Percentiles rank a stretch among this genome's conserved stretches.
phyloP scores from a whole-genome alignment of 768 basidiomycete species.

The Mycena venus region DNA sequence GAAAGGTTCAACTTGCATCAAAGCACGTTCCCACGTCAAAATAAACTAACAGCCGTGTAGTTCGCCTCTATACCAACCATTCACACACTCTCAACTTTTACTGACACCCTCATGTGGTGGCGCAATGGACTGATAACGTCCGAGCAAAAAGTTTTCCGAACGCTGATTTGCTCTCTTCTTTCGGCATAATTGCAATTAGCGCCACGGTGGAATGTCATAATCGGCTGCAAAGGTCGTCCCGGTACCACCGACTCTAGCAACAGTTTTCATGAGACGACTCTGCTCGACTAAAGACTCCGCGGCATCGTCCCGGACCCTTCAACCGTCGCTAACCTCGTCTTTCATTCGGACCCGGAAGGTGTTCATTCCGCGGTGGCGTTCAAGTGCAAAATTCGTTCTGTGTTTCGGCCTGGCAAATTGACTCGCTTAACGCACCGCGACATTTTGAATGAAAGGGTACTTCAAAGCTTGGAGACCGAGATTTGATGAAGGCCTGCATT shows the following conservation, averaged over 20 bases:
- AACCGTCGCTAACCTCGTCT: neutral
- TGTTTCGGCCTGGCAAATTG: neutral
- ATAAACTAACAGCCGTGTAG: too few species aligned
- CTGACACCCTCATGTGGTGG: neutral
- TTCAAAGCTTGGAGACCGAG: neutral
- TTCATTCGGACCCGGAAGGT: neutral
- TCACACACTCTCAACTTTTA: neutral
- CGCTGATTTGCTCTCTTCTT: neutral
- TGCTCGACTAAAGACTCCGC: neutral
- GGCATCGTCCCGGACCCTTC: neutral
- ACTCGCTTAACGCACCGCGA: neutral
- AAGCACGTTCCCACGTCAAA: neutral
- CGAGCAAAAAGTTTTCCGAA: neutral
- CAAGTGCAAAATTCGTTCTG: neutral
- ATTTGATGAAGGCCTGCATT: neutral
- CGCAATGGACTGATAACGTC: neutral
- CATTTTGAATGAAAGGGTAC: too few species aligned
- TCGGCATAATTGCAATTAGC: constrained; percentile 16
- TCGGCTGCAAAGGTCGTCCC: constrained; percentile 13
- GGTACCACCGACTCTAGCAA: neutral
- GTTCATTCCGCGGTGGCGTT: neutral
- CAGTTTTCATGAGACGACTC: neutral
- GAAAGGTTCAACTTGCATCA: constrained; percentile 11
- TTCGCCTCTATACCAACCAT: neutral
- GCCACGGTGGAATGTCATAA: neutral